phyloP scores from a whole-genome alignment of 495 filamentous ascomycete species.

The Extremus antarcticus region DNA sequence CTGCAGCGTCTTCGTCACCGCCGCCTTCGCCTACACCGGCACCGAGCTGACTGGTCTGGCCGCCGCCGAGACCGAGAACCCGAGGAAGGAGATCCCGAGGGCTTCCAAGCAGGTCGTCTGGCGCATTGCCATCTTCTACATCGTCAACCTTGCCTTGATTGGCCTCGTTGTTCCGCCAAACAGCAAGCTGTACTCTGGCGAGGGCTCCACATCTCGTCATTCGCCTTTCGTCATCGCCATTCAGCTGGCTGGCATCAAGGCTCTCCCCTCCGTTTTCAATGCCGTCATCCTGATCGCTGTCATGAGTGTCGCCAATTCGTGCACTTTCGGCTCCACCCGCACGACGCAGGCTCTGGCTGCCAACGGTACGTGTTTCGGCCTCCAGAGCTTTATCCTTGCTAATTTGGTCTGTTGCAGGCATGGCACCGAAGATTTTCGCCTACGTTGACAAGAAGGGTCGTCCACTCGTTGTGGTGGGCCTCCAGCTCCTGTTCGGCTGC shows the following conservation, averaged over 20 bases:
- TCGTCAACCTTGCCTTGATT: conserved; percentile 28
- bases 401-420: conserved; percentile 33
- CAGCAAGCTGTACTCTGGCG: conserved; percentile 18
- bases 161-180: conserved; percentile 30
- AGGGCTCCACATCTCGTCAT: conserved; percentile 24
- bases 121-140: conserved; percentile 39
- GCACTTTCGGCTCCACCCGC: conserved; percentile 30
- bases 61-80: conserved; percentile 38
- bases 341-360: conserved; percentile 31
- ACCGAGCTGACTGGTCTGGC: conserved; percentile 43
- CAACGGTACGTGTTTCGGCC: conserved; percentile 17
- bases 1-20: conserved; percentile 53
- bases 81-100: conserved; percentile 34
- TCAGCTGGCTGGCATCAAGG: conserved; percentile 27
- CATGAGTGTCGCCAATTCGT: conserved; percentile 32
- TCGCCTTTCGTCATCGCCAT: conserved; percentile 33
- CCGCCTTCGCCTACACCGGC: conserved; percentile 57
- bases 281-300: conserved; percentile 37
- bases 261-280: conserved; percentile 33
- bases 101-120: conserved; percentile 40
- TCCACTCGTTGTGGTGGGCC: conserved; percentile 18
- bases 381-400: too few relatives aligned
- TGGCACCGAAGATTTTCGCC: conserved; percentile 30
- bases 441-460: conserved; percentile 33
- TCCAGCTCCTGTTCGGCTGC: conserved; percentile 28